Percentiles rank a stretch among this genome's conserved stretches.
Evolutionary conservation across 257 asterid species (phyloP).

Genomic region (Lycium ferocissimum): DNA sequence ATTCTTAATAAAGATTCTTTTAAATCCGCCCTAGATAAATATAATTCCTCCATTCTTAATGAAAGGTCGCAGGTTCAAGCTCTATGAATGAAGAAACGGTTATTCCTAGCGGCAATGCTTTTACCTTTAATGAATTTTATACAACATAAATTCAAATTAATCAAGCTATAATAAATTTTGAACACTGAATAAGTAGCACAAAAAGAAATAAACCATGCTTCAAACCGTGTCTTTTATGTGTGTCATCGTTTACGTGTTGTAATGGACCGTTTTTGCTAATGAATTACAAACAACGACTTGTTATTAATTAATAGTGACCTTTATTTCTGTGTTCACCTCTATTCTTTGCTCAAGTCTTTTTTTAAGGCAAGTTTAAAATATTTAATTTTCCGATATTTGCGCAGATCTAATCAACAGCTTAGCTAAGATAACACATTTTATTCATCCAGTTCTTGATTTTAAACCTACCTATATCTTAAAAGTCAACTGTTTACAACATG

Average conservation of each 20-base stretch:
- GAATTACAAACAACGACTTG: neutral
- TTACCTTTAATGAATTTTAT: too few relatives aligned
- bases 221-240: neutral
- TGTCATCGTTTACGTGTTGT: slow-evolving; percentile 17
- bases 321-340: neutral
- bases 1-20: too few relatives aligned
- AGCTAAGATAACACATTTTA: slow-evolving; percentile 24
- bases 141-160: too few relatives aligned
- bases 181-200: too few relatives aligned
- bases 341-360: slow-evolving; percentile 12
- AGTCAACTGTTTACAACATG: slow-evolving; percentile 24
- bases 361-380: neutral
- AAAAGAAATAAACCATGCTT: neutral
- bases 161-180: neutral
- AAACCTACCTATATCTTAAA: neutral
- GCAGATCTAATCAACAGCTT: slow-evolving; percentile 23
- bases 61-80: too few relatives aligned
- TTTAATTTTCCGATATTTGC: slow-evolving; percentile 15
- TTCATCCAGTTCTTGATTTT: neutral
- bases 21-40: too few relatives aligned
- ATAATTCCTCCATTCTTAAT: neutral
- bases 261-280: neutral
- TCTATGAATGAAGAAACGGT: too few relatives aligned
- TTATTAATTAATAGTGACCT: neutral
- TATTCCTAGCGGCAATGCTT: too few relatives aligned